These are phyloP conservation scores for Leccinum broughii DNA, from an alignment of 768 basidiomycete genomes.

Conservation along the genomic window DNA sequence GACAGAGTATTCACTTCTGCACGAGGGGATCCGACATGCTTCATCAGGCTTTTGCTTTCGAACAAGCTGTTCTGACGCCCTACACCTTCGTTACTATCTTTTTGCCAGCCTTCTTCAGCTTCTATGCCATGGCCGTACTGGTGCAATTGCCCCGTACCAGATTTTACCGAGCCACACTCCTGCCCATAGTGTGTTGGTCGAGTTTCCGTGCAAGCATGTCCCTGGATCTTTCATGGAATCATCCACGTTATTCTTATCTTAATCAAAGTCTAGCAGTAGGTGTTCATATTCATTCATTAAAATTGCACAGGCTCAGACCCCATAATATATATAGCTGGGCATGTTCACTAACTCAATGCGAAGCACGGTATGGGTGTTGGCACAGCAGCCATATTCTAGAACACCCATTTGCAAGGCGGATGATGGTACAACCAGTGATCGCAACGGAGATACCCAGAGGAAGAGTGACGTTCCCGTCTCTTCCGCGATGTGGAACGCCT, in stretches of 20 bases:
- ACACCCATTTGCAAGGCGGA: slow-evolving; percentile 6
- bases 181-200: slow-evolving; percentile 49
- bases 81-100: slow-evolving; percentile 38
- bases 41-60: slow-evolving; percentile 14
- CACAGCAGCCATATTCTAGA: slow-evolving; percentile 13
- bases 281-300: background rate
- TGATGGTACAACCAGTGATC: background rate
- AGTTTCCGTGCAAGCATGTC: slow-evolving; percentile 39
- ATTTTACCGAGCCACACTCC: slow-evolving; percentile 44
- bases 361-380: slow-evolving; percentile 23
- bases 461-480: slow-evolving; percentile 4
- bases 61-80: slow-evolving; percentile 20
- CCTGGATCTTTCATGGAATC: slow-evolving; percentile 26
- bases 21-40: slow-evolving; percentile 11
- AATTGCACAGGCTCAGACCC: background rate
- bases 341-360: slow-evolving; percentile 30
- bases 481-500: slow-evolving; percentile 30
- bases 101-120: slow-evolving; percentile 43
- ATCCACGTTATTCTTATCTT: slow-evolving; percentile 12
- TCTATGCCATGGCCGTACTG: slow-evolving; percentile 54
- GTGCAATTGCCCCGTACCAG: slow-evolving; percentile 49
- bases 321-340: slow-evolving; percentile 17
- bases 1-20: background rate
- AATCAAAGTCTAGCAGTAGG: slow-evolving; percentile 29
- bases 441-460: background rate